Conservation (phyloP, 495 filamentous ascomycete genomes). For the Bacidia rubella region DNA sequence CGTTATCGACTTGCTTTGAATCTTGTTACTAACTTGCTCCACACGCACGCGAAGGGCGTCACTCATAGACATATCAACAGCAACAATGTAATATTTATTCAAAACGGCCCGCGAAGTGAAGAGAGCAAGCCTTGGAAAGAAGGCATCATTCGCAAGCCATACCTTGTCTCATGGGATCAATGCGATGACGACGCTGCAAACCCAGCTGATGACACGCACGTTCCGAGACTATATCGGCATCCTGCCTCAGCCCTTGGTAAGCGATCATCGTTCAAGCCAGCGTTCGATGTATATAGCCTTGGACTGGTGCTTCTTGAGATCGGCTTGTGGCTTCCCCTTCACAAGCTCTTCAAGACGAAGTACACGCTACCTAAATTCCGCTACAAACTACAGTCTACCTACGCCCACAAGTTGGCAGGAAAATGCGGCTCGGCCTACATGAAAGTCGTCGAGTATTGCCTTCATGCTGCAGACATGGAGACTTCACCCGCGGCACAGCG, state of each 20-base stretch:
- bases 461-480: constrained; percentile 51
- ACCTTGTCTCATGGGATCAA: constrained; percentile 67
- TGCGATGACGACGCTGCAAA: constrained; percentile 54
- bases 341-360: constrained; percentile 51
- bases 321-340: constrained; percentile 74
- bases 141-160: constrained; percentile 58
- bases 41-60: constrained; percentile 60
- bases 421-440: constrained; percentile 67
- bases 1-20: constrained; percentile 76
- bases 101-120: constrained; percentile 26
- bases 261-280: constrained; percentile 23
- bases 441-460: constrained; percentile 66
- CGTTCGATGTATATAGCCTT: constrained; percentile 73
- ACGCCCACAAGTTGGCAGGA: constrained; percentile 51
- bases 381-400: constrained; percentile 45
- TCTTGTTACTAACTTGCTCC: constrained; percentile 59
- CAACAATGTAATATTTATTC: constrained; percentile 68
- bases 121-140: constrained; percentile 25
- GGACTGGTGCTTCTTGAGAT: constrained; percentile 76
- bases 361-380: constrained; percentile 53
- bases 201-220: constrained; percentile 31
- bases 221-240: constrained; percentile 60
- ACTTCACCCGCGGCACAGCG: not conserved
- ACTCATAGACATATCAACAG: constrained; percentile 71
- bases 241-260: constrained; percentile 33